Evolutionary conservation across 306 rosid species (phyloP).

Genomic region (Ziziphus jujuba): DNA sequence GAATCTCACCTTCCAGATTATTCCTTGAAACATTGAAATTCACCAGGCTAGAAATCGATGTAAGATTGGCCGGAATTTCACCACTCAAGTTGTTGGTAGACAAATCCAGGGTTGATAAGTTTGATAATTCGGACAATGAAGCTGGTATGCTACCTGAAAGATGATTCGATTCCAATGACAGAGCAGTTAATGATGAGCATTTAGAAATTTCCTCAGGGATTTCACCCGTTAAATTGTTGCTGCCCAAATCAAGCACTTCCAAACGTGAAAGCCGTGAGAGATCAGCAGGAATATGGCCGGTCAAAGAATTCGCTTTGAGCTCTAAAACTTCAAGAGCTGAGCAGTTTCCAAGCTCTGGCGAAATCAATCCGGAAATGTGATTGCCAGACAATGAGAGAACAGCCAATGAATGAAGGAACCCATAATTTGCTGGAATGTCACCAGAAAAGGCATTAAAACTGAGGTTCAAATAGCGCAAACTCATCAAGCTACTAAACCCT

Average conservation of each 20-base stretch:
- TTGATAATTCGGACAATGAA: constrained; percentile 53
- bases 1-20: constrained; percentile 74
- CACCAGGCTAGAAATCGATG: constrained; percentile 45
- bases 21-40: constrained; percentile 77
- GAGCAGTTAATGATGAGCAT: constrained; percentile 51
- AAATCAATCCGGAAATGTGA: constrained; percentile 59
- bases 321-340: constrained; percentile 59
- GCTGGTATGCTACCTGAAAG: constrained; percentile 70
- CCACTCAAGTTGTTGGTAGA: constrained; percentile 80
- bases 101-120: constrained; percentile 64
- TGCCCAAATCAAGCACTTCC: constrained; percentile 65
- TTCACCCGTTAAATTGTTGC: constrained; percentile 69
- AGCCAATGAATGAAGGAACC: constrained; percentile 66
- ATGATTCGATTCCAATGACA: constrained; percentile 55
- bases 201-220: constrained; percentile 70
- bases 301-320: constrained; percentile 58
- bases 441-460: constrained; percentile 76
- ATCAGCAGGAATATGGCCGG: constrained; percentile 61
- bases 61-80: constrained; percentile 55
- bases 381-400: constrained; percentile 73
- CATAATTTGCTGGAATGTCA: constrained; percentile 72
- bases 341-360: constrained; percentile 78
- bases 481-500: constrained; percentile 88
- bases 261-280: constrained; percentile 60
- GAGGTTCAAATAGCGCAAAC: constrained; percentile 66